phyloP scores from a whole-genome alignment of 768 basidiomycete genomes.

The Lactarius evosmus region DNA sequence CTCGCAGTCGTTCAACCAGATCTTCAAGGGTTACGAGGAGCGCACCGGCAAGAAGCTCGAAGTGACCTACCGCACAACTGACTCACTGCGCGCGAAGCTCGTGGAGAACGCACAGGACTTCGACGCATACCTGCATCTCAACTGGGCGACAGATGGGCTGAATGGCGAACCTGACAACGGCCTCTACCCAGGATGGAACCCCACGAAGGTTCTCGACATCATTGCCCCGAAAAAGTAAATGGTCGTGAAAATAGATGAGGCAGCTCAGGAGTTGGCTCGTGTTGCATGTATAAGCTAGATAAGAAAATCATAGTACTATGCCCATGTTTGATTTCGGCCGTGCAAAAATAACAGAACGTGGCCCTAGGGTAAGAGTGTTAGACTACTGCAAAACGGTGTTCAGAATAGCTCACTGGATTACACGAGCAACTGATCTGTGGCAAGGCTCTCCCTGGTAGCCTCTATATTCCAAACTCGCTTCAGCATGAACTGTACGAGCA shows the following conservation, averaged over 20 bases:
- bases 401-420: not conserved
- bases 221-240: constrained; percentile 6
- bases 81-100: constrained; percentile 19
- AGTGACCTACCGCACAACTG: constrained; percentile 16
- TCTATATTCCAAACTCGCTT: constrained; percentile 54
- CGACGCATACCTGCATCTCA: constrained; percentile 13
- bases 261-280: too few species aligned
- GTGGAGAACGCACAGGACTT: constrained; percentile 24
- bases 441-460: constrained; percentile 6
- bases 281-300: not conserved
- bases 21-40: constrained; percentile 24
- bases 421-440: constrained; percentile 4
- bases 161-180: constrained; percentile 24
- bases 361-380: not conserved
- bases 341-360: not conserved
- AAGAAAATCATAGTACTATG: not conserved
- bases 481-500: constrained; percentile 47
- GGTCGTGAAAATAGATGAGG: not conserved
- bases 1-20: constrained; percentile 27
- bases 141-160: constrained; percentile 15
- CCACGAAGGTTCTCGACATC: constrained; percentile 24
- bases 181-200: constrained; percentile 29
- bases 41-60: constrained; percentile 25
- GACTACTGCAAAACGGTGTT: not conserved
- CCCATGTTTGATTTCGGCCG: not conserved